Evolutionary conservation across 2,329 filamentous ascomycete genomes (phyloP), one percentile per base, ranked within the genome.

Genomic region (Penicillium palitans): DNA sequence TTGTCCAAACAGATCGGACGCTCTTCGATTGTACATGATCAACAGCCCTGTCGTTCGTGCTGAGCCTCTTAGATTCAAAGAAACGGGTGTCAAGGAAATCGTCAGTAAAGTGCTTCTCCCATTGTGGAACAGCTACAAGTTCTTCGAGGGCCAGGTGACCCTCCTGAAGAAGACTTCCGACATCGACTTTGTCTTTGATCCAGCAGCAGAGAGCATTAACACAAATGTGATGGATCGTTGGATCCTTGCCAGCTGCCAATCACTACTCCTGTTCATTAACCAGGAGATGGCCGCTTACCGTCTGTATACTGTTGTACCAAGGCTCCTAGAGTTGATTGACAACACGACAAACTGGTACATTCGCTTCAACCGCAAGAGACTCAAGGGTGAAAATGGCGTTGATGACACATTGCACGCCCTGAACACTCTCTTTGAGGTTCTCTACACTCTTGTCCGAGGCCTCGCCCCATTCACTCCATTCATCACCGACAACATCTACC

Each of bases 311-410:
- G 93, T 98, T 45, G 92, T 96, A 45, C 93, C 93, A 8, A 84
- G 90, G 62, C 79, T 98, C 60, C 83, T 96, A 19, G 84, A 84
- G 58, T 84, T 96, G 69, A 96, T 97, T 64, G 93, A 97, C 70
- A 92, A 96, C 77, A 92, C 90, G 4, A 97, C 93, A n/a, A 98
- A 98, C 77, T 97, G 93, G 93, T 97, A 97, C 78, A 97, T 97
- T 74, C 86, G 92, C 61, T 96, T 96, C 81, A 97, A 97, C 80
- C 85, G 93, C 55, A 90, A 90, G 75, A 87, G 93, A 55, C 82
- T 96, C 65, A 97, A 96, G 85, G 93, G 93, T 44, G 92, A 96
- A 72, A 87, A 91, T 64, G 91, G 92, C 19, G 77, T 91, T 25
- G 84, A 93, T 15, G 95, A 98, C 72, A 97, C 95, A 12, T 81